Base-by-base conservation (phyloP, 345 rosid species). In the Psidium friedrichsthalianum region DNA sequence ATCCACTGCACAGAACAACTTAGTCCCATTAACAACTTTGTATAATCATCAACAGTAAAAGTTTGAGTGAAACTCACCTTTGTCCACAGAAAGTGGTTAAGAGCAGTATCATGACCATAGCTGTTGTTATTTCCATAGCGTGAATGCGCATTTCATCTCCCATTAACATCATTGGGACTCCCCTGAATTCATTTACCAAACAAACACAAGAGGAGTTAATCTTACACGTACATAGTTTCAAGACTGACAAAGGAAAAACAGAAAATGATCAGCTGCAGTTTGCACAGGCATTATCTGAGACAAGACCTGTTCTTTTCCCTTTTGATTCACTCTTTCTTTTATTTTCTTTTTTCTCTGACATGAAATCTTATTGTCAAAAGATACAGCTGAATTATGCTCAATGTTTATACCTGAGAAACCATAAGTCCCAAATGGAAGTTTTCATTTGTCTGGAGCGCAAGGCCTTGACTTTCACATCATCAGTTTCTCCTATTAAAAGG, bases 121-220 rank as follows among this genome's bases (percentile, higher is more conserved):
- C 98, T 95, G 87, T 95, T 97, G 94, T 95, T 97, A 83, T 95
- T 97, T 86, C 99, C 99, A 89, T 91, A 89, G 44, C 98, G 94
- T 2, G 98, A 93, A 88, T 97, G 98, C 32, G 94, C 98, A 76
- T 97, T 85, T 95, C 99, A 86, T 95, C 99, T 83, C 99, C 98
- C 99, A 97, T 97, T 56, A 95, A 89, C 98, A 95, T 95, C 99
- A 97, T 95, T 80, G 98, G 98, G 61, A 90, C 90, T 86, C 99
- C 99, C 98, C 98, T 95, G 92, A 44, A 69, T 69, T 18, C 80
- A 69, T 69, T 69, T 32, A 69, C 80, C 80, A 36, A 36, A 36
- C 24, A 36, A 36, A 69, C 80, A 69, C 11, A 13, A 64, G 44
- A 64, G 24, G 44, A 36, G 78, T 36, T 32, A 36, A 36, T 36